Base-by-base conservation (phyloP, 2,329 filamentous ascomycete genomes). In the Zymoseptoria crescenta region DNA sequence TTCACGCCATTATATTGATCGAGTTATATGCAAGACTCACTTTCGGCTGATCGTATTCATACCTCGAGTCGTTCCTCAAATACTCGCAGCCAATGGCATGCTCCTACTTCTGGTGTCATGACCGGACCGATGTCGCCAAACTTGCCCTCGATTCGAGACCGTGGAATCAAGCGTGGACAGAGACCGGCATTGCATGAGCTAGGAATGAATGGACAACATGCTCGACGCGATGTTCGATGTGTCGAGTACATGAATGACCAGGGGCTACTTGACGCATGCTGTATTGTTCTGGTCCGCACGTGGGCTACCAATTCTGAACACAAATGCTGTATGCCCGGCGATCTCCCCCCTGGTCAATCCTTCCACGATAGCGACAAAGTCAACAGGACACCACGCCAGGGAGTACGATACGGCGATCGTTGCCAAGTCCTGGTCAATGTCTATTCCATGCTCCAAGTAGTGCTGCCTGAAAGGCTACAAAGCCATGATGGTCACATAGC, bases 1-100 rank as follows among this genome's bases (percentile, higher is more conserved):
- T 74, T 62, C 77, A 79, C 65, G 74, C 76, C 4, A 65, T 76
- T 3, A 72, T 78, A 28, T 66, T 79, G n/a, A 61, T 77, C 7
- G 77, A 79, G 62, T 57, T 75, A 0, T 69, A 75, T 16, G 73
- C 76, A 4, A 71, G 76, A 29, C 77, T 75, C 65, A 74, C 72
- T 56, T 73, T 74, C 8, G 52, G 73, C 76, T 30, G 72, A 72
- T 24, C 69, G 72, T 16, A 71, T 67, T 49, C 66, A 68, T 6
- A 61, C 77, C 16, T 75, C 75, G 9, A 64, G 69, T 24, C 68
- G 68, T 5, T 79, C 78, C 60, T 75, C 52, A 77, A 75, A 41
- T 13, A n/a, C 24, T 41, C 21, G n/a, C 19, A 19, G 8, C 10
- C 35, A 19, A 9, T 45, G 21, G 21, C 41, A 20, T 8, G 9